Evolutionary conservation across 78 protist species (phyloP).

Genomic region (Dictyostelium discoideum): dicty_2.7 NC_007090.3:3860001-3860500

Average conservation of each 20-base stretch:
- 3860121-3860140: not conserved
- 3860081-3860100: not conserved
- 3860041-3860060: not conserved
- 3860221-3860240: not conserved
- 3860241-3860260: not conserved
- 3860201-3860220: not conserved
- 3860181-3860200: not conserved
- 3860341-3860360: not conserved
- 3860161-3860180: not conserved
- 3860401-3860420: not conserved
- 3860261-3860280: not conserved
- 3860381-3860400: not conserved
- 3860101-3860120: not conserved
- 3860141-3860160: not conserved
- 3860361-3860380: not conserved
- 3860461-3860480: not conserved
- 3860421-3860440: not conserved
- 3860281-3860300: not conserved
- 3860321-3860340: not conserved
- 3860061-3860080: not conserved
- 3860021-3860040: not conserved
- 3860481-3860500: not conserved
- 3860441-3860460: not conserved
- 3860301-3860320: not conserved
- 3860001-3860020: slow-evolving; percentile 2